Evolutionary conservation across 768 basidiomycete genomes (phyloP).

Genomic region (Suillus discolor): DNA sequence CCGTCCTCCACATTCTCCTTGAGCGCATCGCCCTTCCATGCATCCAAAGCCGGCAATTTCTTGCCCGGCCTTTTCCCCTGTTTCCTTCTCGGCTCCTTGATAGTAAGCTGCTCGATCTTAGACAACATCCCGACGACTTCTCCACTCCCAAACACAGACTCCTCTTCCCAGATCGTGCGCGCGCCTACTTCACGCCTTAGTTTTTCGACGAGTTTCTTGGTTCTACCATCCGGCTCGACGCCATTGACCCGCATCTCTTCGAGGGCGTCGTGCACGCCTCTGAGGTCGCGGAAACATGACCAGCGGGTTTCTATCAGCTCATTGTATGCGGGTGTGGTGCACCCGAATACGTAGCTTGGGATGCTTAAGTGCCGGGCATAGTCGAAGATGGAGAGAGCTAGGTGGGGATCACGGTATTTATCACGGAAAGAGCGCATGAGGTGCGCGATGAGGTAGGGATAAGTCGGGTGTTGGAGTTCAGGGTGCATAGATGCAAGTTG

Average conservation of each 20-base stretch:
- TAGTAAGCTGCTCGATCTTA: slow-evolving; percentile 50
- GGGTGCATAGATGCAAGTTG: background rate
- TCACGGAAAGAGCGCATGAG: slow-evolving; percentile 81
- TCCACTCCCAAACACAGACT: slow-evolving; percentile 46
- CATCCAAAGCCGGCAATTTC: slow-evolving; percentile 22
- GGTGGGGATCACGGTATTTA: slow-evolving; percentile 75
- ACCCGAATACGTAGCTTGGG: slow-evolving; percentile 86
- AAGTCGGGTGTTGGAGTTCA: slow-evolving; percentile 59
- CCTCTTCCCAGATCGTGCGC: slow-evolving; percentile 51
- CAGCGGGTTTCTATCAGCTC: slow-evolving; percentile 87
- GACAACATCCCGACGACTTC: slow-evolving; percentile 54
- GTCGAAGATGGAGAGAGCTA: slow-evolving; percentile 81
- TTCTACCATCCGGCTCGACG: slow-evolving; percentile 62
- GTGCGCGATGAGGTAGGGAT: slow-evolving; percentile 73
- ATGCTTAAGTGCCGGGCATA: slow-evolving; percentile 76
- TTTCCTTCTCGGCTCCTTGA: slow-evolving; percentile 26
- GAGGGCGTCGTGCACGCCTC: slow-evolving; percentile 70
- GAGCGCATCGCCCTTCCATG: slow-evolving; percentile 48
- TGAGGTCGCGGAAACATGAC: slow-evolving; percentile 80
- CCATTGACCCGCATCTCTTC: slow-evolving; percentile 86
- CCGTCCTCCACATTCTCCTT: slow-evolving; percentile 33
- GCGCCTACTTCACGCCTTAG: slow-evolving; percentile 66
- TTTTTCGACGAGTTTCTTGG: slow-evolving; percentile 60
- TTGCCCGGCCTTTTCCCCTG: slow-evolving; percentile 21
- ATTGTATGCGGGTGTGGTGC: slow-evolving; percentile 86